These are phyloP conservation scores for Lactifluus echinatus DNA, from an alignment of 768 basidiomycete genomes.

Conservation along the genomic window DNA sequence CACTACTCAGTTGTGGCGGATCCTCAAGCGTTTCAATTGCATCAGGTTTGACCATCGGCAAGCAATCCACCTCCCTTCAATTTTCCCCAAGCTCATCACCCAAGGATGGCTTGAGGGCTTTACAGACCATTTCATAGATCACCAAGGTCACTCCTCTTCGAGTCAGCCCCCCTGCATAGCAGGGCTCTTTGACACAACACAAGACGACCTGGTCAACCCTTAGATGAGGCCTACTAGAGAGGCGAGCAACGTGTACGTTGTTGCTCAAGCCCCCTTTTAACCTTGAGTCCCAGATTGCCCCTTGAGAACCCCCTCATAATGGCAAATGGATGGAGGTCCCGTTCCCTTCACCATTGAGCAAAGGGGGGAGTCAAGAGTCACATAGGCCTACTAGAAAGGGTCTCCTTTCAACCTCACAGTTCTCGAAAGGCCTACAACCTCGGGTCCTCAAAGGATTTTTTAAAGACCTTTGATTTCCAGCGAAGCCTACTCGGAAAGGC, in stretches of 20 bases:
- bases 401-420: too few species aligned
- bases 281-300: neutral
- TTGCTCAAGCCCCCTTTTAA: constrained; percentile 8
- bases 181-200: constrained; percentile 3
- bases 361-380: too few species aligned
- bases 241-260: neutral
- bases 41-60: constrained; percentile 30
- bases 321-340: too few species aligned
- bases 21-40: constrained; percentile 30
- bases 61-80: constrained; percentile 30
- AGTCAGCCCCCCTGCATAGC: constrained; percentile 16
- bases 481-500: too few species aligned
- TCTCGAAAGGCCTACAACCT: too few species aligned
- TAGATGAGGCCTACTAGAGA: constrained; percentile 5
- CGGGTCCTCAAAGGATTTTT: too few species aligned
- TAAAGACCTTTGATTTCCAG: too few species aligned
- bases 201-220: constrained; percentile 4
- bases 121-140: constrained; percentile 1
- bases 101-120: constrained; percentile 20
- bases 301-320: too few species aligned
- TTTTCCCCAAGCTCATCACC: constrained; percentile 19
- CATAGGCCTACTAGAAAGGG: too few species aligned
- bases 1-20: constrained; percentile 17
- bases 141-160: constrained; percentile 15
- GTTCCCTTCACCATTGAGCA: too few species aligned